A percentile compares a stretch with the other conserved stretches of the same genome.
Evolutionary conservation across 2,329 filamentous ascomycete species (phyloP).

Genomic region (Rhexocercosporidium sp.): DNA sequence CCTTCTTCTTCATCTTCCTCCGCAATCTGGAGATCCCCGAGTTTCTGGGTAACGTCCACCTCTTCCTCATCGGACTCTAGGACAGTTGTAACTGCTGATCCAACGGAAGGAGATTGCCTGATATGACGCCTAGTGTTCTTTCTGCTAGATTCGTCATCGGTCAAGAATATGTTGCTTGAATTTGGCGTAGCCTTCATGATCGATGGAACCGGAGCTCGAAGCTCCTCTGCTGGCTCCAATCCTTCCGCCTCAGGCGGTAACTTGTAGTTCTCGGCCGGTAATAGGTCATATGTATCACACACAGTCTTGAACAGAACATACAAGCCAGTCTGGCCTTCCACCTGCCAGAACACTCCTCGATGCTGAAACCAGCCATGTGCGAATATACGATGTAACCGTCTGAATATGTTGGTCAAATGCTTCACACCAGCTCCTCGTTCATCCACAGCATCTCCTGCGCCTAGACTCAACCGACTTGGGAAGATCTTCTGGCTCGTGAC

Average conservation of each 20-base stretch:
- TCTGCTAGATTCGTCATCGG: slow-evolving; percentile 58
- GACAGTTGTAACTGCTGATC: slow-evolving; percentile 80
- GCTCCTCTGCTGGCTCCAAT: slow-evolving; percentile 61
- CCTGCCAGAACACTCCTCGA: slow-evolving; percentile 90
- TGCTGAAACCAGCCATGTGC: slow-evolving; percentile 99
- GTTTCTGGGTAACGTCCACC: slow-evolving; percentile 51
- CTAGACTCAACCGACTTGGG: slow-evolving; percentile 68
- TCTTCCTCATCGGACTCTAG: slow-evolving; percentile 84
- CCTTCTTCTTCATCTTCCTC: slow-evolving; percentile 43
- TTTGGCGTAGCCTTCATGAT: slow-evolving; percentile 45
- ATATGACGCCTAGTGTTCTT: slow-evolving; percentile 83
- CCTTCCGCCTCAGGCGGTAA: slow-evolving; percentile 93
- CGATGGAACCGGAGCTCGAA: slow-evolving; percentile 42
- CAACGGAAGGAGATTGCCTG: slow-evolving; percentile 79
- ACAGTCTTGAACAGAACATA: slow-evolving; percentile 98
- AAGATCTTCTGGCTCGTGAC: slow-evolving; percentile 96
- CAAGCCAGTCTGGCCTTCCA: slow-evolving; percentile 87
- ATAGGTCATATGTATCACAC: slow-evolving; percentile 87
- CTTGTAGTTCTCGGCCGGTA: slow-evolving; percentile 95
- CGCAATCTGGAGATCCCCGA: slow-evolving; percentile 55
- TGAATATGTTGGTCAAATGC: slow-evolving; percentile 93
- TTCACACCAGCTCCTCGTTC: slow-evolving; percentile 71
- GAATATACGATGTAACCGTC: slow-evolving; percentile 93
- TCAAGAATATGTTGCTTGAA: slow-evolving; percentile 41
- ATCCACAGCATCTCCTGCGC: slow-evolving; percentile 52